Evolutionary conservation across 73 alveolate species (phyloP), one percentile per base, ranked within the genome.

Genomic region (Paramecium primaurelia): DNA sequence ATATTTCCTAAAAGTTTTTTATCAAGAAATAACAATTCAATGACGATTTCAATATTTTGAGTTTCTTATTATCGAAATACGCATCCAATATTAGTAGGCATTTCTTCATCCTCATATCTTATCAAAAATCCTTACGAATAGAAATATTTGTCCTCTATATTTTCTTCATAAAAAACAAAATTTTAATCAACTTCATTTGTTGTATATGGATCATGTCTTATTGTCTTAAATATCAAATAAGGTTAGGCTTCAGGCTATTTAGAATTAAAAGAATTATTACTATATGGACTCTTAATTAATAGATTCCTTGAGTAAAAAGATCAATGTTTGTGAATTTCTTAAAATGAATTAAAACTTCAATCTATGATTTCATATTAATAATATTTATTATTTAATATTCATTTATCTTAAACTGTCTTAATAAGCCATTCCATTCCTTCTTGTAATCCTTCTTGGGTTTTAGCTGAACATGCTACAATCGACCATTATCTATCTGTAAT

Each of bases 381-480:
- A 64, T 64, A 64, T 68, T 89, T 71, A 26, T 64, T 93, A 54
- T 47, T 93, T 69, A 26, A 59, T 68, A 40, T 44, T 93, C 89
- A 86, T 92, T 95, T 86, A 64, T 93, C 94, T 73, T 95, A 94
- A 85, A 96, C 92, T 42, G 96, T 95, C 88, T 96, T 93, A 58
- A 96, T 98, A 9, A 98, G 96, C 99, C 99, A 98, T 90, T 96
- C 98, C 99, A 98, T 96, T 47, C 99, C 99, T 94, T 98, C 99
- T 77, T 49, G 58, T 47, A 88, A 58, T 54, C 99, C 99, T 80
- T 98, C 99, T 59, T 97, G 90, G 86, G 97, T 96, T 75, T 95
- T 93, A 32, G 99, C 99, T 22, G 99, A 96, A 92, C 99, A 97
- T 18, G 99, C 99, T 22, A 96, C 96, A 88, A 99, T 99, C 86